Percentiles rank a stretch among this genome's conserved stretches.
These are phyloP conservation scores for Eutrema japonicum DNA, from an alignment of 345 rosid genomes.

Conservation along the genomic window DNA sequence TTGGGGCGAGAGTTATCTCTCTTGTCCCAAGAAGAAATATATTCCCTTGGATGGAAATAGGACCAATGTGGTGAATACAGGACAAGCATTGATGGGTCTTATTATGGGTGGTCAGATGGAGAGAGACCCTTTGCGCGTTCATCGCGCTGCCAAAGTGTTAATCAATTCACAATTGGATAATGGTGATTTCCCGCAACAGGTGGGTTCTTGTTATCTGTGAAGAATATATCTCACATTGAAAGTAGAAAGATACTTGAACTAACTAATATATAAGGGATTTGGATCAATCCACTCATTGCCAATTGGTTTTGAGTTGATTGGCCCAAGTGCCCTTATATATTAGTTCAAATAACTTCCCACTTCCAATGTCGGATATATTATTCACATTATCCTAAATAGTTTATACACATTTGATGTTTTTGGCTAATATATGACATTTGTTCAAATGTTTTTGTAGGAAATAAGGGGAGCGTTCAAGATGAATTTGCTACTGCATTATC, in stretches of 20 bases:
- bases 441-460: slow-evolving; percentile 25
- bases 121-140: slow-evolving; percentile 30
- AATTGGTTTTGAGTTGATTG: too few relatives aligned
- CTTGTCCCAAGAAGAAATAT: slow-evolving; percentile 54
- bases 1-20: slow-evolving; percentile 73
- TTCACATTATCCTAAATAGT: neutral
- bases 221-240: too few relatives aligned
- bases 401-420: too few relatives aligned
- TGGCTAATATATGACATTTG: too few relatives aligned
- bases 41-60: slow-evolving; percentile 23
- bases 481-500: slow-evolving; percentile 28
- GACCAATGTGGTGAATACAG: slow-evolving; percentile 26
- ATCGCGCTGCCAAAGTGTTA: slow-evolving; percentile 28
- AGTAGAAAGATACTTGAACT: too few relatives aligned
- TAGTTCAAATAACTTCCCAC: too few relatives aligned
- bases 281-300: too few relatives aligned
- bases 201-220: neutral
- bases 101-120: slow-evolving; percentile 38
- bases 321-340: too few relatives aligned
- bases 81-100: slow-evolving; percentile 27
- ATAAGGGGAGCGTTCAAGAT: slow-evolving; percentile 30
- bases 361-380: too few relatives aligned
- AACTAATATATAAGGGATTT: too few relatives aligned
- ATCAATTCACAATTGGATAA: slow-evolving; percentile 31
- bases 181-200: slow-evolving; percentile 36